A percentile compares a stretch with the other conserved stretches of the same genome.
Conservation (phyloP, 305 asterid species). For the Fraxinus angustifolia region DNA sequence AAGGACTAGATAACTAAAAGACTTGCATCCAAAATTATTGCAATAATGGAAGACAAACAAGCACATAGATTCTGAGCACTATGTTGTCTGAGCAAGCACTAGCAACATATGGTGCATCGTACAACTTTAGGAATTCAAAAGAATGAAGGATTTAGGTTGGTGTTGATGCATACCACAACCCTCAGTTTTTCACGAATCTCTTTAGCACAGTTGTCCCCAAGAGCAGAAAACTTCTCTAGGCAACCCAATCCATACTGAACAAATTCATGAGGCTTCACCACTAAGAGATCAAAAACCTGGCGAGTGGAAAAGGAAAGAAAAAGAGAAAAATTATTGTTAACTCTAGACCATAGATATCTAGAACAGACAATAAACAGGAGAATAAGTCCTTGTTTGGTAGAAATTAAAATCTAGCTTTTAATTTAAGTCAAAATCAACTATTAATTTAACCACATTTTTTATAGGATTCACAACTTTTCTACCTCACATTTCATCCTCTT, state of each 20-base stretch:
- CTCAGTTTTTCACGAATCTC: conserved; percentile 71
- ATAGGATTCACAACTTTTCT: no score
- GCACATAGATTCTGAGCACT: neutral
- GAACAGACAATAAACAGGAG: neutral
- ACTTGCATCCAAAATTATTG: neutral
- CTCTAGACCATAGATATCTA: neutral
- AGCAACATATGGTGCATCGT: neutral
- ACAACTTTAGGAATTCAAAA: neutral
- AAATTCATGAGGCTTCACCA: conserved; percentile 85
- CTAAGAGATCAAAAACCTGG: conserved; percentile 88
- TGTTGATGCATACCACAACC: conserved; percentile 63
- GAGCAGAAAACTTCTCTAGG: conserved; percentile 72
- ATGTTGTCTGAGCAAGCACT: neutral
- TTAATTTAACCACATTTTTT: no score
- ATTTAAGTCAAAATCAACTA: no score
- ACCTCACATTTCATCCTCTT: no score
- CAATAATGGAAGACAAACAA: neutral
- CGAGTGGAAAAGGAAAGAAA: conserved; percentile 27
- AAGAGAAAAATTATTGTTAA: neutral
- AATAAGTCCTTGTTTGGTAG: no score
- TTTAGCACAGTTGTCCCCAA: conserved; percentile 78
- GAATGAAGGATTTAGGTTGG: conserved; percentile 5
- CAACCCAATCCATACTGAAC: conserved; percentile 84
- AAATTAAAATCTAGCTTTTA: no score
- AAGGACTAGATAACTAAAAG: conserved; percentile 19